Conservation (phyloP, 2,329 filamentous ascomycete genomes). For the Dichotomopilus funicola region DNA sequence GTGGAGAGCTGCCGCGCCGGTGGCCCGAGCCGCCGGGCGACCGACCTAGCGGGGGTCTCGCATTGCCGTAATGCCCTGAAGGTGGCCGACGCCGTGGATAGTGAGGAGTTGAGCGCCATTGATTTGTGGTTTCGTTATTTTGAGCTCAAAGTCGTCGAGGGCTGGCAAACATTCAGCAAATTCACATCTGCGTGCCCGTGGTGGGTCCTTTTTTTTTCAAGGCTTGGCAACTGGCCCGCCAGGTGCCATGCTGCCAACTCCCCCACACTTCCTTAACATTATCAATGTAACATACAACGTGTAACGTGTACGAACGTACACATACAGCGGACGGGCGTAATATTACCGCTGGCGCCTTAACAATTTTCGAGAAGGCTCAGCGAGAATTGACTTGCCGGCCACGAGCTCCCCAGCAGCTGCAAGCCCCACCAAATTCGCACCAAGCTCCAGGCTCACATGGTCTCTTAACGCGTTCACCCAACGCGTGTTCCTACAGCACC, state of each 20-base stretch:
- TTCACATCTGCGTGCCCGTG: background rate
- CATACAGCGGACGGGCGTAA: too few species aligned
- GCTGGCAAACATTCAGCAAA: background rate
- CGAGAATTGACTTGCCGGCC: too few species aligned
- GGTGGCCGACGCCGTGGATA: slow-evolving; percentile 29
- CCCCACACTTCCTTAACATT: too few species aligned
- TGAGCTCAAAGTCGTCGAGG: background rate
- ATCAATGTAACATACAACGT: too few species aligned
- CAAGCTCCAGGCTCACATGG: too few species aligned
- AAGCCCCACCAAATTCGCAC: too few species aligned
- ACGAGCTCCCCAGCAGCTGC: too few species aligned
- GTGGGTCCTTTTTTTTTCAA: slow-evolving; percentile 4
- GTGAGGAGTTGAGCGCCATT: slow-evolving; percentile 33
- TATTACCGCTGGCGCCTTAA: too few species aligned
- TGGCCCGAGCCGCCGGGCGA: slow-evolving; percentile 7
- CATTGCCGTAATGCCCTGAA: slow-evolving; percentile 29
- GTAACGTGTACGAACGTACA: background rate
- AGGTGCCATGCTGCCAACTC: background rate
- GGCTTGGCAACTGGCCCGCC: background rate
- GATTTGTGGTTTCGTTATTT: slow-evolving; percentile 8
- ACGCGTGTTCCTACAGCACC: too few species aligned
- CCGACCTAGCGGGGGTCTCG: slow-evolving; percentile 16
- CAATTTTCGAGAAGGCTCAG: too few species aligned
- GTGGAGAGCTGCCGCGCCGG: slow-evolving; percentile 14
- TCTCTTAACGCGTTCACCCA: too few species aligned